phyloP scores from a whole-genome alignment of 2,329 filamentous ascomycete genomes.

The Aspergillaceae sp. region DNA sequence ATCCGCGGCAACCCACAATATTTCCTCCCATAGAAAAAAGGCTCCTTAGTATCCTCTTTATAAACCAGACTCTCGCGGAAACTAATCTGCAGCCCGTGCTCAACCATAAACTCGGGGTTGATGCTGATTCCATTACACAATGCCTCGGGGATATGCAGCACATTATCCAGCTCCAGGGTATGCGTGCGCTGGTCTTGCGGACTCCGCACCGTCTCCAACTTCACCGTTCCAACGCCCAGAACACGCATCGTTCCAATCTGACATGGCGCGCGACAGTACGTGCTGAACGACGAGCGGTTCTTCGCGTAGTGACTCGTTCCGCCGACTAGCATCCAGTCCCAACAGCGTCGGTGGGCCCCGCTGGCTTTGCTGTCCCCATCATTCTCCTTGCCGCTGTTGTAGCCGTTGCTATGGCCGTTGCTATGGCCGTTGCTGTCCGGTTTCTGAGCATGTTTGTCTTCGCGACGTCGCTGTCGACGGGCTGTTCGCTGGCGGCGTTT shows the following conservation, averaged over 20 bases:
- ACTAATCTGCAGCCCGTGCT: conserved; percentile 2
- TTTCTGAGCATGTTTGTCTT: not conserved
- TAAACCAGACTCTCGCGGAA: conserved; percentile 4
- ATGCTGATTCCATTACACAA: conserved; percentile 13
- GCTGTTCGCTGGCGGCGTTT: not conserved
- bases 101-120: conserved; percentile 3
- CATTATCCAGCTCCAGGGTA: conserved; percentile 10
- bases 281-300: conserved; percentile 13
- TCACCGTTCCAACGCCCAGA: conserved; percentile 12
- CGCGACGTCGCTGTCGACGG: not conserved
- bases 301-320: conserved; percentile 16
- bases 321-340: conserved; percentile 12
- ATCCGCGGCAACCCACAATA: conserved; percentile 7
- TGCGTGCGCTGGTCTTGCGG: conserved; percentile 7
- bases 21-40: conserved; percentile 9
- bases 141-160: conserved; percentile 14
- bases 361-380: not conserved
- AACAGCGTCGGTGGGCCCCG: conserved; percentile 7
- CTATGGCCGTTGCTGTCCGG: not conserved
- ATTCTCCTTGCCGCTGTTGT: not conserved
- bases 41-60: conserved; percentile 5
- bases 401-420: not conserved
- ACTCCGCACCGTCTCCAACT: conserved; percentile 9
- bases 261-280: conserved; percentile 12
- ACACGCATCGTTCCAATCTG: conserved; percentile 10